A percentile compares a stretch with the other conserved stretches of the same genome.
These are phyloP conservation scores for Rhodotorula kratochvilovae DNA, from an alignment of 768 basidiomycete genomes.

Conservation along the genomic window DNA sequence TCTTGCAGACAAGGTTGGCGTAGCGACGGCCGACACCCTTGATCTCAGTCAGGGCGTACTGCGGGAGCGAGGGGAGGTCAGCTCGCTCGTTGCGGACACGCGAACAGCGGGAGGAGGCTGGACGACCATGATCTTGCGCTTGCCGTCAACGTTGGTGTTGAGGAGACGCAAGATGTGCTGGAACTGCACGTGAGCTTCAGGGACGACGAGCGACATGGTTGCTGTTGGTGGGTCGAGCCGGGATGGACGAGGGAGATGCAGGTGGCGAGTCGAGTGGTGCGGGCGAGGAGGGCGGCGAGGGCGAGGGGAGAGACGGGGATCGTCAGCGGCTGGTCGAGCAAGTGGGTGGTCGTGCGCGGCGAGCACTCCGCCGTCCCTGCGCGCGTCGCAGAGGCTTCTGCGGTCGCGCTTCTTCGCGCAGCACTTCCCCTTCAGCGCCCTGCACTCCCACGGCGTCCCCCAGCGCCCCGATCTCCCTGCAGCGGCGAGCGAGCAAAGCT, in stretches of 20 bases:
- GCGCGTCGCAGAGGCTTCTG: too few relatives aligned
- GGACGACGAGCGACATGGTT: conserved; percentile 92
- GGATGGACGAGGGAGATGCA: too few relatives aligned
- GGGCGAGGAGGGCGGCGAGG: background rate
- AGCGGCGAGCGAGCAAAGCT: background rate
- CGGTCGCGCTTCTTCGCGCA: background rate
- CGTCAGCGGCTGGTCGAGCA: background rate
- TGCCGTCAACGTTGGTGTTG: conserved; percentile 99
- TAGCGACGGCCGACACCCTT: conserved; percentile 99
- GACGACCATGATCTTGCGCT: conserved; percentile 77
- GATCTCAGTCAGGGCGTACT: conserved; percentile 96
- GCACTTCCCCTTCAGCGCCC: background rate
- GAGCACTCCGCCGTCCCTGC: background rate
- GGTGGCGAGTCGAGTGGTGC: background rate
- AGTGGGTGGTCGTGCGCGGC: background rate
- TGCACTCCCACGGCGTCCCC: background rate
- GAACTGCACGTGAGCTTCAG: conserved; percentile 74
- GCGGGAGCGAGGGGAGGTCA: background rate
- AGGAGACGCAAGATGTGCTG: conserved; percentile 98
- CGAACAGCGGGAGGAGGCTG: background rate
- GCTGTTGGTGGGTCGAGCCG: conserved; percentile 16
- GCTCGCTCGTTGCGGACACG: background rate
- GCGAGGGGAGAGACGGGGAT: background rate
- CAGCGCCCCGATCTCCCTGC: too few relatives aligned
- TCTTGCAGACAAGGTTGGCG: conserved; percentile 98